Base-by-base conservation (phyloP, 345 rosid genomes). In the Chamaenerion angustifolium region DNA sequence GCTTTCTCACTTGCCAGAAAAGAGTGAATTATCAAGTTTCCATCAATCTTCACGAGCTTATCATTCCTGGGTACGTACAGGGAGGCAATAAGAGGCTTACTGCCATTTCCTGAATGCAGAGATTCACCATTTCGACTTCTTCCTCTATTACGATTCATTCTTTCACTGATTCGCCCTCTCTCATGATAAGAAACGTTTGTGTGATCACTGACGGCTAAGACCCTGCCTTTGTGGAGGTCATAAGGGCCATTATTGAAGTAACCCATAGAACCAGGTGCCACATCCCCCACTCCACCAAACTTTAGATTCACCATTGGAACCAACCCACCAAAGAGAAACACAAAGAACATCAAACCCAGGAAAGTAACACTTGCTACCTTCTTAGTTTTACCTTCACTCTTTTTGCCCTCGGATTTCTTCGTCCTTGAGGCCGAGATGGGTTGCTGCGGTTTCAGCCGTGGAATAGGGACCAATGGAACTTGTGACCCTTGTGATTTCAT, bases 41-140 rank as follows among this genome's bases (percentile, higher is more conserved):
- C 99, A 60, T 93, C 95, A 61, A 93, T 93, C 76, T 93, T 93
- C 63, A 87, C 88, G 63, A 93, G 99, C 71, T 82, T 85, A 61
- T 93, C 94, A 65, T 93, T 93, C 74, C 94, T 81, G 0, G 97
- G 97, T 13, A 93, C 99, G 73, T 76, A 93, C 49, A 93, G 71
- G 44, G 99, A 85, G 37, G 99, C 99, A 56, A 72, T 80, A 46
- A 93, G 79, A 8, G 83, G 86, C 72, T 79, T 85, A 59, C 92
- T 92, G 1, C 65, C 69, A 68, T 90, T 59, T 15, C 42, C 43
- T 31, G 19, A 18, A 16, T 48, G 55, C 42, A 45, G 40, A 25
- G 50, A 25, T 42, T 56, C 61, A 17, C 48, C 54, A 21, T 21
- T 21, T 17, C 35, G 48, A 40, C 44, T 25, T n/a, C 46, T 27